Evolutionary conservation across 192 early-diverging fungal genomes (phyloP).

Genomic region (Coemansia sp.): DNA sequence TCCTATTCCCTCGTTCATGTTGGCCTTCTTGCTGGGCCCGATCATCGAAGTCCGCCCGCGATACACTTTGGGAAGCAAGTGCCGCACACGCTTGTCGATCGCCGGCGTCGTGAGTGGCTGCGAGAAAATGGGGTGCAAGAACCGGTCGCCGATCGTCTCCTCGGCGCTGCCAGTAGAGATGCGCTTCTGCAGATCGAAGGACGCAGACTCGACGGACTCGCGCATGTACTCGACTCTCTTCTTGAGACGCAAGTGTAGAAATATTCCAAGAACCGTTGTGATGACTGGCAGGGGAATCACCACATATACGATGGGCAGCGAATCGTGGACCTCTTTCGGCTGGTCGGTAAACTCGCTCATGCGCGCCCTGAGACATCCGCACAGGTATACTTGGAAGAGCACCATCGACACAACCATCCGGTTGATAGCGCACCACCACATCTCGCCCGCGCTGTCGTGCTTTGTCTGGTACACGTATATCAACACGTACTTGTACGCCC

Average conservation of each 20-base stretch:
- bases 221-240: constrained; percentile 61
- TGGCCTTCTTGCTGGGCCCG: neutral
- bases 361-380: constrained; percentile 56
- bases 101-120: constrained; percentile 64
- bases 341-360: constrained; percentile 58
- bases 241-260: constrained; percentile 50
- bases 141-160: constrained; percentile 57
- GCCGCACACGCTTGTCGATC: constrained; percentile 65
- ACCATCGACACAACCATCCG: constrained; percentile 64
- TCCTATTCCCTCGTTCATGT: neutral
- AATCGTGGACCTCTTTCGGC: constrained; percentile 23
- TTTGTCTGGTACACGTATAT: constrained; percentile 76
- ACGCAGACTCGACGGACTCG: constrained; percentile 47
- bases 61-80: constrained; percentile 64
- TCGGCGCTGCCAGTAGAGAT: constrained; percentile 9
- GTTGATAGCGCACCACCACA: constrained; percentile 70
- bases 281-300: constrained; percentile 63
- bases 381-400: constrained; percentile 67
- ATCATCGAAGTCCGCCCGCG: constrained; percentile 45
- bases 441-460: constrained; percentile 68
- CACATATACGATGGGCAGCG: constrained; percentile 50
- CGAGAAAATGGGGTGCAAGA: constrained; percentile 66
- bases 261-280: constrained; percentile 57
- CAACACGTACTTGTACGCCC: constrained; percentile 71
- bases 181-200: constrained; percentile 30